Evolutionary conservation across 75 land plant species (phyloP), one percentile per base, ranked within the genome.

Genomic region (Selaginella tamariscina): DNA sequence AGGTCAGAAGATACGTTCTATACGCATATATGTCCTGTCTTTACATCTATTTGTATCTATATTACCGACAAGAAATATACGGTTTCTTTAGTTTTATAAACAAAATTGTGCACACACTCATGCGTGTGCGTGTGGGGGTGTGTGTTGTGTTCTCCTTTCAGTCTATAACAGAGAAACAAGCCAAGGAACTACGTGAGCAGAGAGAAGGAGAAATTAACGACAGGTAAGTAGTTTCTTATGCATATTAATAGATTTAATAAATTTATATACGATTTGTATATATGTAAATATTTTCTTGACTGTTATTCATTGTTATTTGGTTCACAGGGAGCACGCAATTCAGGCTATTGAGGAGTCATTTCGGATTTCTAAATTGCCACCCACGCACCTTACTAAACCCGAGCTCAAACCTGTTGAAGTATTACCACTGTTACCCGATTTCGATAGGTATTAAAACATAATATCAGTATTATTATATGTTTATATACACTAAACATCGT

Each of bases 281-380:
- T n/a, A n/a, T n/a, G n/a, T n/a, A n/a, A n/a, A n/a, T n/a, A n/a
- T n/a, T n/a, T n/a, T n/a, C n/a, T n/a, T n/a, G n/a, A n/a, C n/a
- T n/a, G n/a, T n/a, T 21, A 59, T 11, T 5, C n/a, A 5, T 22
- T 59, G 21, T 22, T 26, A 59, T 20, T 15, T 39, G 57, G 33
- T 27, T 44, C 24, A 32, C 82, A 94, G 98, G 82, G 96, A 85
- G 2, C 81, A 77, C 72, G 82, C 89, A 81, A 89, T 94, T 56
- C 80, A 84, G 56, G 81, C 83, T 5, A 94, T 94, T 75, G 82
- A 86, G 75, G 91, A 88, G 64, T 85, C 98, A 21, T 94, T 94
- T 62, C 81, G 83, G 65, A 85, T 87, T 55, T 56, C 82, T 54
- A 89, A 89, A 72, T 71, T 67, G 18, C 73, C 56, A 9, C 98